Evolutionary conservation across 768 basidiomycete genomes (phyloP).

Genomic region (Hysterangium stoloniferum): DNA sequence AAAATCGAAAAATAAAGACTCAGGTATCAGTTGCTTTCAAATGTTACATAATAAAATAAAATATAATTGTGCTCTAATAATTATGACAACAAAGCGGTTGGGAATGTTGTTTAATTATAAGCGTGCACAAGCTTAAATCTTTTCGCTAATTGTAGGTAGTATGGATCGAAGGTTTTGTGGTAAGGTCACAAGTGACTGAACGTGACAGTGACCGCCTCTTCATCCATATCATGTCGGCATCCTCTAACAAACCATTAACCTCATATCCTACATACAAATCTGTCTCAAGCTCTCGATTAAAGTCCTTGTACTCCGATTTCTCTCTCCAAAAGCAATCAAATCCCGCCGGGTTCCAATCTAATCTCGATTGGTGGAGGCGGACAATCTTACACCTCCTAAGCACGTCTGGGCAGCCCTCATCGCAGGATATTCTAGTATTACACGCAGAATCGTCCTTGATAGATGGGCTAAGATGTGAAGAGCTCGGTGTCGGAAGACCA

Average conservation of each 20-base stretch:
- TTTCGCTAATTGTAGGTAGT: too few relatives aligned
- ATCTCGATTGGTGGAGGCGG: conserved; percentile 82
- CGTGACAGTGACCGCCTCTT: too few relatives aligned
- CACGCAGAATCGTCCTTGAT: conserved; percentile 45
- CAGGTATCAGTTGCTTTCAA: too few relatives aligned
- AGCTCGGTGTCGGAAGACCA: conserved; percentile 59
- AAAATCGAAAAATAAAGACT: too few relatives aligned
- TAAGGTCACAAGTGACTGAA: too few relatives aligned
- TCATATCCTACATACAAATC: conserved; percentile 39
- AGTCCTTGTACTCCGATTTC: conserved; percentile 84
- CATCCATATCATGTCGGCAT: too few relatives aligned
- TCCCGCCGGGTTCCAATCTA: conserved; percentile 71
- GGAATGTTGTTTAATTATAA: too few relatives aligned
- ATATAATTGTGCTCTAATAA: too few relatives aligned
- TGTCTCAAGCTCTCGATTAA: conserved; percentile 46
- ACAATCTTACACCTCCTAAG: conserved; percentile 55
- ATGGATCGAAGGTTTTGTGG: too few relatives aligned
- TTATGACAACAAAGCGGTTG: too few relatives aligned
- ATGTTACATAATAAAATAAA: too few relatives aligned
- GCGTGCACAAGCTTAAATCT: too few relatives aligned
- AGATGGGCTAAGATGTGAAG: conserved; percentile 52
- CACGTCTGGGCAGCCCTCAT: conserved; percentile 42
- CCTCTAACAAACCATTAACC: conserved; percentile 15
- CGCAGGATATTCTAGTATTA: conserved; percentile 49
- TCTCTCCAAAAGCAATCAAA: conserved; percentile 79